Evolutionary conservation across 345 rosid genomes (phyloP).

Genomic region (Citrus cavaleriei): DNA sequence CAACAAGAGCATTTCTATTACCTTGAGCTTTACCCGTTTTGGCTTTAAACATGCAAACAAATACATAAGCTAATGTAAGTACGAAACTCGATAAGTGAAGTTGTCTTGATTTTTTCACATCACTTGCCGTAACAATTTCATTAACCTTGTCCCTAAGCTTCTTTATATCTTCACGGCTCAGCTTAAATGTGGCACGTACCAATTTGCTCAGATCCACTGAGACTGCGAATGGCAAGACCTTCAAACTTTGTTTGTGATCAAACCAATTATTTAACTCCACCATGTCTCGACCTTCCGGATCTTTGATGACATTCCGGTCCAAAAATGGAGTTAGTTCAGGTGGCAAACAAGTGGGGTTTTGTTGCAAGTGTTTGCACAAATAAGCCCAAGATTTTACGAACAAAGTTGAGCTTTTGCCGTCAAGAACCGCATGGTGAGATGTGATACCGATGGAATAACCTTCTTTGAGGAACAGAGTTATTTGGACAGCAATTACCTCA

Average conservation of each 20-base stretch:
- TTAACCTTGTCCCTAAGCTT: no score
- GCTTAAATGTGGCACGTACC: not conserved
- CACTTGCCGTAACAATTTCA: no score
- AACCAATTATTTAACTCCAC: not conserved
- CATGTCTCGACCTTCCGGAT: not conserved
- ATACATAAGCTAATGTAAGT: no score
- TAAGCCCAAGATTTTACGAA: not conserved
- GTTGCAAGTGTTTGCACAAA: not conserved
- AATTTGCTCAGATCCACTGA: not conserved
- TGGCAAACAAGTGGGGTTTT: not conserved
- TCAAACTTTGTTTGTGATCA: not conserved
- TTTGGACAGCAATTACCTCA: not conserved
- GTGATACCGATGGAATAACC: not conserved
- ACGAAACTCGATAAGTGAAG: no score
- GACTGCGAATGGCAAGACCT: not conserved
- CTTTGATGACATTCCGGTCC: not conserved
- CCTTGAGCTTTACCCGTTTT: no score
- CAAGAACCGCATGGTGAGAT: not conserved
- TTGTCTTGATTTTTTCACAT: no score
- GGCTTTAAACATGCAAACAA: no score
- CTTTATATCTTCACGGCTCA: no score
- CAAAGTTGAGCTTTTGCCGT: not conserved
- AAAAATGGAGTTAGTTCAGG: not conserved
- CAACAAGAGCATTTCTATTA: not conserved
- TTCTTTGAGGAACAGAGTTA: not conserved